Evolutionary conservation across 2,329 filamentous ascomycete genomes (phyloP), one percentile per base, ranked within the genome.

Genomic region (Penicillium digitatum): DNA sequence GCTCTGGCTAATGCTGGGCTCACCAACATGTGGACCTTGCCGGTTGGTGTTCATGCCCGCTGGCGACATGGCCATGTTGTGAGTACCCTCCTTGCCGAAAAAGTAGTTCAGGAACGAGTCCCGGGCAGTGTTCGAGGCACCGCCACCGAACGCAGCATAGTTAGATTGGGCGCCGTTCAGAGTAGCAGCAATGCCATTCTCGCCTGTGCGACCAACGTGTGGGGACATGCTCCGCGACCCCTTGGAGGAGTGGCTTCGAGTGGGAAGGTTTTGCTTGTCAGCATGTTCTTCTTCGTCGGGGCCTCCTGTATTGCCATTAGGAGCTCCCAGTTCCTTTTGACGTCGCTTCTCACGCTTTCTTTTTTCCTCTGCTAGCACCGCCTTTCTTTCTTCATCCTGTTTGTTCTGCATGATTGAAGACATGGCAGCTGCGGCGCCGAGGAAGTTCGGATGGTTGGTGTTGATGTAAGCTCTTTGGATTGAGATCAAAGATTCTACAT

Each of bases 381-480:
- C 83, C 72, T 90, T 92, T 73, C 90, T 87, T 74, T 99, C 93
- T 64, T 91, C 87, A 63, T 99, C 94, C 72, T 97, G 91, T 76
- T 94, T 96, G 70, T 88, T 93, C 69, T 85, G 89, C 58, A 99
- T 95, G 44, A 99, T 93, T 45, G 94, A 91, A 63, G 90, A 93
- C 94, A 99, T 99, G 59, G 94, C 94, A 34, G 92, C 93, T 22
- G 94, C 93, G 16, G 94, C 94, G 42, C 94, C 94, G 16, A 97
- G 84, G 78, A 99, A 99, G 75, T 99, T 99, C 46, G 94, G 94
- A 72, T 99, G 94, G 69, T 99, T 99, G 39, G 94, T 99, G 78
- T 99, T 99, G 77, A 99, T 97, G 75, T 99, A 99, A 20, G 94
- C 94, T 63, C 94, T 85, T 75, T 99, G 94, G 57, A 99, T 99